Conservation (phyloP, 345 rosid genomes). For the Citrus maxima region DNA sequence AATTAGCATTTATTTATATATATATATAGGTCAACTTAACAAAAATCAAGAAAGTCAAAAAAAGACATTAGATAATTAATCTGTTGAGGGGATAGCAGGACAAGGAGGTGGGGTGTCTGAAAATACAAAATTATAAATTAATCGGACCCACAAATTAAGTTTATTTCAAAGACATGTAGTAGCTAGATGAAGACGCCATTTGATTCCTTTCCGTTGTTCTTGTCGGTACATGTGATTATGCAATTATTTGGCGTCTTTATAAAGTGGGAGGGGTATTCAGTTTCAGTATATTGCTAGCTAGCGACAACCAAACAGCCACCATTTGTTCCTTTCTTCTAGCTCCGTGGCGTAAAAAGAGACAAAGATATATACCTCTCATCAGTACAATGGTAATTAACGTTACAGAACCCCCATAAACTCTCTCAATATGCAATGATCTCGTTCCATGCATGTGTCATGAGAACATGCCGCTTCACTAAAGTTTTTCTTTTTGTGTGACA, state of each 20-base stretch:
- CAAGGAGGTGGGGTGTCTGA: too few species aligned
- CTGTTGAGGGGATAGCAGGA: neutral
- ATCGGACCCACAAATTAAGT: neutral
- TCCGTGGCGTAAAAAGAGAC: neutral
- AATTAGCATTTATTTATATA: too few species aligned
- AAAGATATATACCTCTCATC: neutral
- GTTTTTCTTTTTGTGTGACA: neutral
- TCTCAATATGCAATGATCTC: too few species aligned
- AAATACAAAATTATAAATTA: too few species aligned
- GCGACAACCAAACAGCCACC: neutral
- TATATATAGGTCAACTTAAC: neutral
- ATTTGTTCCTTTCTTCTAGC: neutral
- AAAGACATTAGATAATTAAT: neutral
- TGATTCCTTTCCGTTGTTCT: constrained; percentile 20
- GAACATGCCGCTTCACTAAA: too few species aligned
- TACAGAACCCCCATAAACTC: neutral
- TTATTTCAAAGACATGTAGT: neutral
- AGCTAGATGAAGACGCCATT: constrained; percentile 7
- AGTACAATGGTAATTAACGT: constrained; percentile 24
- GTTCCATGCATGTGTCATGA: too few species aligned
- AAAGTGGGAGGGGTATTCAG: neutral
- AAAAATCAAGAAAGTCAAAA: constrained; percentile 3
- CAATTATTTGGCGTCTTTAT: constrained; percentile 1
- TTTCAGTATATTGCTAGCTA: neutral
- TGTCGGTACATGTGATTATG: neutral